Evolutionary conservation across 2,329 filamentous ascomycete species (phyloP).

Genomic region (Ophiostoma angusticollis): DNA sequence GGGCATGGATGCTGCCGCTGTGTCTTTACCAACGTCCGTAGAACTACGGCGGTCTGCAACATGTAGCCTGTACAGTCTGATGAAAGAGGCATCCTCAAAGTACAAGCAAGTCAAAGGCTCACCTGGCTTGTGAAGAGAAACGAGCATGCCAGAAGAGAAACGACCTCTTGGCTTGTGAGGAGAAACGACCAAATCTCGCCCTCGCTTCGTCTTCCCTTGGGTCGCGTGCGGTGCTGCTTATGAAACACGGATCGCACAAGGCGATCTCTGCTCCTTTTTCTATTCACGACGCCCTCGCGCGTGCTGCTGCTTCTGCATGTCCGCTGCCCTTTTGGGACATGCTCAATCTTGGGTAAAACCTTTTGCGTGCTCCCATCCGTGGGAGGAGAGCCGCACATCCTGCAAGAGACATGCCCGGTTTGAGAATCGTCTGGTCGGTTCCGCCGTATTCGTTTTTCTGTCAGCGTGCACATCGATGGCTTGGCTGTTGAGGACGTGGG

Average conservation of each 20-base stretch:
- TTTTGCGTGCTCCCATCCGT: too few relatives aligned
- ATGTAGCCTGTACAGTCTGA: too few relatives aligned
- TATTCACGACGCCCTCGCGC: too few relatives aligned
- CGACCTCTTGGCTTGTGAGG: background rate
- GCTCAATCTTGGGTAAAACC: too few relatives aligned
- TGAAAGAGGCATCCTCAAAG: too few relatives aligned
- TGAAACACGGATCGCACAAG: constrained; percentile 4
- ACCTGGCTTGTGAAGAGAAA: background rate
- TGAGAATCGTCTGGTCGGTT: background rate
- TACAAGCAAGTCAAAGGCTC: background rate
- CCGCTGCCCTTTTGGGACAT: too few relatives aligned
- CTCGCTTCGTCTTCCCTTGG: background rate
- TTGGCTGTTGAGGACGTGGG: background rate
- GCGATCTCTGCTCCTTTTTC: constrained; percentile 1
- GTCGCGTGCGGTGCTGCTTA: background rate
- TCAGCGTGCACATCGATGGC: too few relatives aligned
- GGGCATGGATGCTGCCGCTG: too few relatives aligned
- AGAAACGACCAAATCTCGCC: background rate
- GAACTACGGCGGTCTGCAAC: too few relatives aligned
- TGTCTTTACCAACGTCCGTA: too few relatives aligned
- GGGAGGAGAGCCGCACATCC: too few relatives aligned
- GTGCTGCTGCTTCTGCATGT: too few relatives aligned
- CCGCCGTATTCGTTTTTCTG: background rate
- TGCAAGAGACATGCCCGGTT: constrained; percentile 3
- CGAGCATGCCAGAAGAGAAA: background rate